Percentiles rank a stretch among this genome's conserved stretches.
These are phyloP conservation scores for Phytophthora cactorum DNA, from an alignment of 352 stramenopile species.

Conservation along the genomic window DNA sequence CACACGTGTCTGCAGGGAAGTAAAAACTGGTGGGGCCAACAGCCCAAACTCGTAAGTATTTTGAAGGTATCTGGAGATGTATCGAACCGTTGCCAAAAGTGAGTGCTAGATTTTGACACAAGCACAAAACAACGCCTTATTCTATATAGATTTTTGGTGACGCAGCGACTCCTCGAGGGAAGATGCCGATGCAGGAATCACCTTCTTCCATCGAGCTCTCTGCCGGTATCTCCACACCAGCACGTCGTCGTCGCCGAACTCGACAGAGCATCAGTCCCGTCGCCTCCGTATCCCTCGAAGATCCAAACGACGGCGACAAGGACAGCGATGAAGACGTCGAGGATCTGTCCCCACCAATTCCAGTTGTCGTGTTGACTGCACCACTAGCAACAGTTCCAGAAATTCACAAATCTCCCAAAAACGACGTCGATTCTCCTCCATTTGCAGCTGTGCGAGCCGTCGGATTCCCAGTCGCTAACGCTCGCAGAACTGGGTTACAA, in stretches of 20 bases:
- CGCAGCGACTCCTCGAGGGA: no score
- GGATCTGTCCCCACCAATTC: conserved; percentile 11
- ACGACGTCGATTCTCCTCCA: not conserved
- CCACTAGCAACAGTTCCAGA: conserved; percentile 20
- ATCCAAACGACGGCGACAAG: conserved; percentile 33
- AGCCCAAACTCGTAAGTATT: no score
- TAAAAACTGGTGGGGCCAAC: no score
- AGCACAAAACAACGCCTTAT: no score
- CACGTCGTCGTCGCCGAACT: conserved; percentile 27
- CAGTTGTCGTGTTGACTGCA: conserved; percentile 11
- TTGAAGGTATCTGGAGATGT: no score
- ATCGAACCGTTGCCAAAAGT: no score
- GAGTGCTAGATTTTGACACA: no score
- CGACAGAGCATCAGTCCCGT: conserved; percentile 12
- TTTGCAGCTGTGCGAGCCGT: conserved; percentile 23
- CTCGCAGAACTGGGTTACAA: conserved; percentile 26
- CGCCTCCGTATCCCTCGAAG: conserved; percentile 9
- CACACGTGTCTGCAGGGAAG: no score
- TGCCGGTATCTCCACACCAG: conserved; percentile 18
- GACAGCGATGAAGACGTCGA: conserved; percentile 17
- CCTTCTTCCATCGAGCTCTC: conserved; percentile 24
- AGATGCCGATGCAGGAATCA: conserved; percentile 17
- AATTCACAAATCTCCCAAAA: not conserved
- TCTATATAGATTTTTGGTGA: no score
- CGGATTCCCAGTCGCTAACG: conserved; percentile 22